These are phyloP conservation scores for Solanum bulbocastanum DNA, from an alignment of 257 asterid genomes.

Conservation along the genomic window DNA sequence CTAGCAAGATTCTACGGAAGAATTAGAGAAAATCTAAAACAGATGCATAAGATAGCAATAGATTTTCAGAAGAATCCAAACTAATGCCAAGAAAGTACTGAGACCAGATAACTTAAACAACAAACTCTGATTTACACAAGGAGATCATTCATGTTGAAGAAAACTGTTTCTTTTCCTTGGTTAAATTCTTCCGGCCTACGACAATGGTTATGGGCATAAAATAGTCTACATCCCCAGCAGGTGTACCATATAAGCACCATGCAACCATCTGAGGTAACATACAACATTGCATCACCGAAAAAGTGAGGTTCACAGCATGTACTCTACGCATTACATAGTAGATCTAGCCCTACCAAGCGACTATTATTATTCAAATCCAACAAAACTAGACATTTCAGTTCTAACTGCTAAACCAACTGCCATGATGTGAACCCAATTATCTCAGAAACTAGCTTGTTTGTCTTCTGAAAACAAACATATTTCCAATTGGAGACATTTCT, in stretches of 20 bases:
- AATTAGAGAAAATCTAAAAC: background rate
- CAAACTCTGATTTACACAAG: background rate
- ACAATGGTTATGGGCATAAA: background rate
- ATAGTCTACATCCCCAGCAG: background rate
- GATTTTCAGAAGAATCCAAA: background rate
- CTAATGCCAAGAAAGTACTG: background rate
- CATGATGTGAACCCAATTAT: background rate
- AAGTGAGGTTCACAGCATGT: background rate
- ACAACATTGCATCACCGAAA: background rate
- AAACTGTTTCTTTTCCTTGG: background rate
- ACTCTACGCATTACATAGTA: background rate
- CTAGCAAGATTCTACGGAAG: background rate
- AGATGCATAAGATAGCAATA: background rate
- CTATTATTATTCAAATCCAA: background rate
- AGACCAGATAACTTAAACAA: background rate
- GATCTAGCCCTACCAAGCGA: background rate
- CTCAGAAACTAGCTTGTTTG: background rate
- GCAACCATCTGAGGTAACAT: background rate
- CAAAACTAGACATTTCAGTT: background rate
- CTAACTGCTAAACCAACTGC: background rate
- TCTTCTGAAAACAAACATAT: background rate
- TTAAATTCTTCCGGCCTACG: background rate
- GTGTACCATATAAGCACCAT: background rate
- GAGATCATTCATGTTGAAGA: background rate
- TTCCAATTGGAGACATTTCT: background rate